Percentiles rank a stretch among this genome's conserved stretches.
Evolutionary conservation across 441 rosid genomes (phyloP).

Genomic region (Croton laevigatus): DNA sequence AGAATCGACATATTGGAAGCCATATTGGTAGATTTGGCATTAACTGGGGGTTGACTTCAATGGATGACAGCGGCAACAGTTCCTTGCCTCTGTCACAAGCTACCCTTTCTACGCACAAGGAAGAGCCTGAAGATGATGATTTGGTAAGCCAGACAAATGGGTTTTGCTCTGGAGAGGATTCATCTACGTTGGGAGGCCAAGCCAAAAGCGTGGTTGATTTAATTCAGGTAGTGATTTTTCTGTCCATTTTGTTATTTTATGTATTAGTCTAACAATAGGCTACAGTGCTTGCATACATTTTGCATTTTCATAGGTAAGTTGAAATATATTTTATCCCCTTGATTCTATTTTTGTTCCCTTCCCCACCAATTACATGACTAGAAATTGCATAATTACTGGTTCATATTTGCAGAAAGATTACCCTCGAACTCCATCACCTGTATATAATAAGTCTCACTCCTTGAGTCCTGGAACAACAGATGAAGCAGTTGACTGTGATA

Average conservation of each 20-base stretch:
- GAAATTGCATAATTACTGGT: slow-evolving; percentile 14
- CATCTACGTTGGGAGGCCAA: slow-evolving; percentile 22
- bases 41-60: slow-evolving; percentile 34
- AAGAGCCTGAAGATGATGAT: slow-evolving; percentile 55
- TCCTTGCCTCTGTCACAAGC: slow-evolving; percentile 36
- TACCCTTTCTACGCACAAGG: slow-evolving; percentile 57
- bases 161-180: slow-evolving; percentile 28
- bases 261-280: background rate
- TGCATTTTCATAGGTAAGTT: slow-evolving; percentile 7
- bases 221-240: slow-evolving; percentile 37
- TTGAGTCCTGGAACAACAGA: slow-evolving; percentile 36
- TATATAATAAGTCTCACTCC: slow-evolving; percentile 40
- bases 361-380: background rate
- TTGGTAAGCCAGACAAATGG: slow-evolving; percentile 24
- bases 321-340: background rate
- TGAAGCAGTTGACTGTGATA: slow-evolving; percentile 30
- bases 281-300: slow-evolving; percentile 1
- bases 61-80: slow-evolving; percentile 24
- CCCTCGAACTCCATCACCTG: slow-evolving; percentile 34
- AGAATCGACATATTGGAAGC: slow-evolving; percentile 23
- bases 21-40: slow-evolving; percentile 38
- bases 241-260: background rate
- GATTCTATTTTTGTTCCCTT: slow-evolving; percentile 6
- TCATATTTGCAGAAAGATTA: slow-evolving; percentile 39
- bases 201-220: slow-evolving; percentile 27